Evolutionary conservation across 2,329 filamentous ascomycete species (phyloP).

Genomic region (Sporothrix globosa): DNA sequence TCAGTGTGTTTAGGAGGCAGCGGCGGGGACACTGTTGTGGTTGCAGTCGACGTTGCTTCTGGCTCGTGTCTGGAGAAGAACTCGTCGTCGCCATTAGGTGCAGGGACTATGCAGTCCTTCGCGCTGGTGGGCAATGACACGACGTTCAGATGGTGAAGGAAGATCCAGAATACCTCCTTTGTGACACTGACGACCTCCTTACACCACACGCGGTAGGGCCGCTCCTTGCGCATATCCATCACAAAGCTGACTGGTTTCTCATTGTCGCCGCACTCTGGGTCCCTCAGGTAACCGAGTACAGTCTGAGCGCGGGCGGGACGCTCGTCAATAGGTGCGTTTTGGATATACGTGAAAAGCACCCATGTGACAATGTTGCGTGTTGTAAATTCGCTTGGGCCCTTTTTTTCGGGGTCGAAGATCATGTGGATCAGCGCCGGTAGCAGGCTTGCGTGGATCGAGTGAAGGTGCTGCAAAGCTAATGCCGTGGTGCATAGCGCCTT

Average conservation of each 20-base stretch:
- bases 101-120: background rate
- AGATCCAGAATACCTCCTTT: conserved; percentile 99
- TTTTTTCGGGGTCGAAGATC: conserved; percentile 97
- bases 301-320: conserved; percentile 69
- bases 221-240: conserved; percentile 80
- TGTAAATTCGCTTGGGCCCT: conserved; percentile 94
- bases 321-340: conserved; percentile 64
- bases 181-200: conserved; percentile 91
- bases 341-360: conserved; percentile 85
- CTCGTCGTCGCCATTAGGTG: conserved; percentile 3
- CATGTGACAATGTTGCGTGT: conserved; percentile 89
- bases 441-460: conserved; percentile 75
- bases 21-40: conserved; percentile 39
- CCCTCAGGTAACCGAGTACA: conserved; percentile 78
- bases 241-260: conserved; percentile 83
- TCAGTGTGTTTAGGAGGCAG: conserved; percentile 43
- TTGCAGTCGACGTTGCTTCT: background rate
- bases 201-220: conserved; percentile 92
- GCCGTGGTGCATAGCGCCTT: conserved; percentile 94
- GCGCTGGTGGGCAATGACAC: conserved; percentile 61
- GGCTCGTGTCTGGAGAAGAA: background rate
- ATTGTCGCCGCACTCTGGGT: conserved; percentile 75
- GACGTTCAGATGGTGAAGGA: conserved; percentile 90
- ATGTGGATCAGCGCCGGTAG: conserved; percentile 86
- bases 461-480: conserved; percentile 78